Base-by-base conservation (phyloP, 2,329 filamentous ascomycete genomes). In the Periconia digitata region DNA sequence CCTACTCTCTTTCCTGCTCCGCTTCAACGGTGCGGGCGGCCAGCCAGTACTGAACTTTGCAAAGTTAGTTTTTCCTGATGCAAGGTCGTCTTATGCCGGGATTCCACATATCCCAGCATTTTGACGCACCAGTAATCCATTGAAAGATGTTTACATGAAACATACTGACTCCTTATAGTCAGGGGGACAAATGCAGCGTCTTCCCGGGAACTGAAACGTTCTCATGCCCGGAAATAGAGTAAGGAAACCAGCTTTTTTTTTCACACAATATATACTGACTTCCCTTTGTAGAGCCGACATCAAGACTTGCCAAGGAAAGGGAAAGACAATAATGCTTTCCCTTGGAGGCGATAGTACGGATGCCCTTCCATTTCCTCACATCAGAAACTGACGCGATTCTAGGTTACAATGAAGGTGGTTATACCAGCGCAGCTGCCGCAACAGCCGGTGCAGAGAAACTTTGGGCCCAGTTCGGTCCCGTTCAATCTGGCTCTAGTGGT, bases 241-340 rank as follows among this genome's bases (percentile, higher is more conserved):
- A 74, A 63, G 80, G 64, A n/a, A 18, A n/a, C 16, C 20, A 27
- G n/a, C 23, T 12, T 10, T 29, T 4, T 24, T 3, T 18, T 12
- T 12, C 17, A 1, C 7, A 20, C 35, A 15, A 10, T 47, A n/a
- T n/a, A 23, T 3, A 35, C 8, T 16, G 8, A 7, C n/a, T 15
- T 13, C 17, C 12, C 23, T 8, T 13, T 17, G 10, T 52, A 76
- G 71, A 29, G 62, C 69, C 36, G 76, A 80, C 45, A 81, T 82
- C 54, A 66, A 64, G 16, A 70, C 76, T 8, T 92, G 87, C 70
- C 87, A 91, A 66, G 71, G 66, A 5, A 43, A 50, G 24, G 80
- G 80, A 53, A 91, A 90, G 72, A 89, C 85, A 1, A 85, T 91
- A 55, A 66, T 89, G 38, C 76, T 91, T 8, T 90, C 87, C 2